Percentiles rank a stretch among this genome's conserved stretches.
Conservation (phyloP, 495 filamentous ascomycete species). For the Penicillium coffeae region DNA sequence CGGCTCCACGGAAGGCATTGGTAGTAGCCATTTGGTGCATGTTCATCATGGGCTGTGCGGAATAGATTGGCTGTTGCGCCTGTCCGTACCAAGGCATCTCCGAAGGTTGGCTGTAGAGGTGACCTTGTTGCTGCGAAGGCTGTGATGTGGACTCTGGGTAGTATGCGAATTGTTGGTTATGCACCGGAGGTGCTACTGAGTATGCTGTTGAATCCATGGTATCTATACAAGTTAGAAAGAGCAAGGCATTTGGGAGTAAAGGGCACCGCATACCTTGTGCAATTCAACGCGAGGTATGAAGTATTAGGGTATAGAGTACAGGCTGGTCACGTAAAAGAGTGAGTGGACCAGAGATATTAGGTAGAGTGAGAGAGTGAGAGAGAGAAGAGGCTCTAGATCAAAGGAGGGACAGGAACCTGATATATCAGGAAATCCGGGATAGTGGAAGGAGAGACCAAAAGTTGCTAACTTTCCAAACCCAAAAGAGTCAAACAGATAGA, state of each 20-base stretch:
- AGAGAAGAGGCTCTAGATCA: not conserved
- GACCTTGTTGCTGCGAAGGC: conserved; percentile 64
- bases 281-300: not conserved
- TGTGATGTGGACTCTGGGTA: conserved; percentile 69
- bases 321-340: conserved; percentile 19
- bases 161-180: conserved; percentile 86
- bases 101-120: conserved; percentile 73
- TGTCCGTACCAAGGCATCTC: conserved; percentile 50
- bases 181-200: conserved; percentile 47
- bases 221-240: no score
- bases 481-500: conserved; percentile 22
- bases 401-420: conserved; percentile 36
- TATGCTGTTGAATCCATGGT: conserved; percentile 56
- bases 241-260: not conserved
- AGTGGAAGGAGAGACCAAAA: conserved; percentile 28
- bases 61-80: conserved; percentile 34
- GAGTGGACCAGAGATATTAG: conserved; percentile 16
- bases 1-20: conserved; percentile 50
- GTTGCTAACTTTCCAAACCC: conserved; percentile 16
- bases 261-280: conserved; percentile 5
- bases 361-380: not conserved
- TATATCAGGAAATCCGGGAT: conserved; percentile 25
- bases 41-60: conserved; percentile 58
- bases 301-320: not conserved
- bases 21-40: conserved; percentile 66